Base-by-base conservation (phyloP, 1,284 basidiomycete genomes). In the Ceratobasidium sp. region DNA sequence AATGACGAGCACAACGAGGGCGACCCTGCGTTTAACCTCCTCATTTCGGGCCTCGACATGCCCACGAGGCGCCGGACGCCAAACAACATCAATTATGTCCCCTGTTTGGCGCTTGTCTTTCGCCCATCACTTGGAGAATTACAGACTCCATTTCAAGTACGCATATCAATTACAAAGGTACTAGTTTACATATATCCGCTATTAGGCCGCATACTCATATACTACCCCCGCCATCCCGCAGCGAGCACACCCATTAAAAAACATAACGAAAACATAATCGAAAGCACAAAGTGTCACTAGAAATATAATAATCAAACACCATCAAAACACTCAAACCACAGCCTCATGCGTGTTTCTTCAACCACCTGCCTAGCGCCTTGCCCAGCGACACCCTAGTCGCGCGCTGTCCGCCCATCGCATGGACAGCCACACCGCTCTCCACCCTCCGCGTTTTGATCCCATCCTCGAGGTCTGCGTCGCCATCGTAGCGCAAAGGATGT, bases 371-470 rank as follows among this genome's bases (percentile, higher is more conserved):
- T 9, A 66, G 49, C 14, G 63, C 49, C 49, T 41, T 66, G 47
- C 47, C 63, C 6, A 66, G 28, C 47, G 63, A 66, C 30, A 32
- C 47, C 49, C 54, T 66, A 32, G 63, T 18, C 26, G 28, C 46
- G 3, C 46, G 47, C 23, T 46, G 61, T 14, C 44, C 43, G 4
- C 46, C 43, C 11, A 41, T 6, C 5, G 54, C 54, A 30, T 57
- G 28, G 30, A 57, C 54, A 28, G 54, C 54, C n/a, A n/a, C n/a
- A 32, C 54, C 63, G 28, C 43, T 16, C 49, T 35, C 23, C 30
- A 32, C n/a, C 30, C 18, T 13, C n/a, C 63, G 63, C 13, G 47
- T 66, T 32, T 66, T 66, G 63, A 66, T 66, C 30, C 63, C 63
- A 35, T 66, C 63, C 38, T 66, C 63, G 30, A 63, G 41, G 30